Evolutionary conservation across 2,329 filamentous ascomycete genomes (phyloP), one percentile per base, ranked within the genome.

Genomic region (Xylariaceae sp.): DNA sequence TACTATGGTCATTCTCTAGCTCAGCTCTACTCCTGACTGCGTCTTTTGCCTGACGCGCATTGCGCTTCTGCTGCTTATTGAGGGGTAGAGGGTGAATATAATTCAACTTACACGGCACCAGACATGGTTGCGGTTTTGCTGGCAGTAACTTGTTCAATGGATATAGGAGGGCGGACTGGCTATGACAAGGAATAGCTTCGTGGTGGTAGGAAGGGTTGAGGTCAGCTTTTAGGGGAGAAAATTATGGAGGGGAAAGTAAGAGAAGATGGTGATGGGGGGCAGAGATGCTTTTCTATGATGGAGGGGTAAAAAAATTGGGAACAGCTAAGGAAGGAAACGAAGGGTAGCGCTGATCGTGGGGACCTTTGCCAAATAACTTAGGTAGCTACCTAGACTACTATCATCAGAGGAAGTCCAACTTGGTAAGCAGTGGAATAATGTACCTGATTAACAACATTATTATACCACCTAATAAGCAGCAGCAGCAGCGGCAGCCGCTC

Each of bases 81-180:
- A 60, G 62, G 62, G 62, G 63, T 19, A 58, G 43, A 53, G 69
- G 68, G 67, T 64, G 45, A 19, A 63, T 69, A 56, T 68, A 64
- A 69, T 65, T 56, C 63, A 63, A 87, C 86, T 87, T 85, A 88
- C 86, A 86, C 84, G 77, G 86, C 76, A 75, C 83, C 82, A 82
- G 84, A 86, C 84, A 87, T 86, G 76, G 76, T 83, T 77, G 74
- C 65, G 63, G 55, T 61, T 48, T 43, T 61, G 52, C 34, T 53
- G 39, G 56, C 26, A 41, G 24, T 56, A 50, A 46, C 49, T 58
- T 53, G 31, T 36, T 61, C 54, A 33, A 59, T 59, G 19, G 40
- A 46, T 37, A 37, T 28, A 44, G 41, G n/a, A 21, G 11, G n/a
- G 34, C 40, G 7, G 37, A 28, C 45, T 29, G 49, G 53, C 36